Conservation (phyloP, 2,329 filamentous ascomycete species). For the Nannizzia gypsea region DNA sequence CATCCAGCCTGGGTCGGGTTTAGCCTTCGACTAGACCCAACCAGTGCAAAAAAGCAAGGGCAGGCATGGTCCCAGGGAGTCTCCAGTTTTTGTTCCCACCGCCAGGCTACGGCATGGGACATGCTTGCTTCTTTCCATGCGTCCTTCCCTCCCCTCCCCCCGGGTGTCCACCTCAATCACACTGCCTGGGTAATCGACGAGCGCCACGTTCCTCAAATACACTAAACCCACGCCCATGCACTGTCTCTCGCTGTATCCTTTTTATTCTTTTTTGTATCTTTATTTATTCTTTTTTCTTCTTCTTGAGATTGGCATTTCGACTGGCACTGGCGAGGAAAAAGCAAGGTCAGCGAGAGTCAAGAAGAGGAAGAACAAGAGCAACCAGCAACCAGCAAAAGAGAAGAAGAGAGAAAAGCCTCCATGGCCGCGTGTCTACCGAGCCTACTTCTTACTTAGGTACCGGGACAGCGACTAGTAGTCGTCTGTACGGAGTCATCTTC, state of each 20-base stretch:
- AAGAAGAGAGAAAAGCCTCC: neutral
- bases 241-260: neutral
- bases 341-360: neutral
- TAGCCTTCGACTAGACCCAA: too few relatives aligned
- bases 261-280: neutral
- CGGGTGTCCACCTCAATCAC: neutral
- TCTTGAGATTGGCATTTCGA: neutral
- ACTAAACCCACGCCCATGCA: neutral
- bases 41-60: neutral
- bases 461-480: too few relatives aligned
- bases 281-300: neutral
- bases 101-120: neutral
- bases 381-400: too few relatives aligned
- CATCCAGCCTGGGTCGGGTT: too few relatives aligned
- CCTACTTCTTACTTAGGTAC: too few relatives aligned
- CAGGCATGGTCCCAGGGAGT: conserved; percentile 2
- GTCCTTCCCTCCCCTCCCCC: neutral
- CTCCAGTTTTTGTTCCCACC: neutral
- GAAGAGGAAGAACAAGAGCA: neutral
- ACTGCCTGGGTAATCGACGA: neutral
- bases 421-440: neutral
- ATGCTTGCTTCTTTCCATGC: neutral
- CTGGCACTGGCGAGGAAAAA: neutral
- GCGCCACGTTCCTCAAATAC: conserved; percentile 3
- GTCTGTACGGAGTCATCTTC: too few relatives aligned